These are phyloP conservation scores for Astragalus membranaceus DNA, from an alignment of 306 rosid genomes.

Conservation along the genomic window DNA sequence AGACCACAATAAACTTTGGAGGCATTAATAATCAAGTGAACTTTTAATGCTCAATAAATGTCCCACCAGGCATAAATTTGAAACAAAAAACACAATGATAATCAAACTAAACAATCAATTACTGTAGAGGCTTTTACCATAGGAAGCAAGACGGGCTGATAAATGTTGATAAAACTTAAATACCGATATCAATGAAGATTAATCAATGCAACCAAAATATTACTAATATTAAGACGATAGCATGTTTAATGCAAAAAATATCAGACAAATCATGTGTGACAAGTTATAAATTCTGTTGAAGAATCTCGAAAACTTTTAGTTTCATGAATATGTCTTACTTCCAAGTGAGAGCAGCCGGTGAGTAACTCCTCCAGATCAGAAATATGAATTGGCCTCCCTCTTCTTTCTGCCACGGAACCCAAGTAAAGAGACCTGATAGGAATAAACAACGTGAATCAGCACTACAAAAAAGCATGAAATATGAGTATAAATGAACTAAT, in stretches of 20 bases:
- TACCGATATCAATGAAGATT: neutral
- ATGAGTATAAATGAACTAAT: neutral
- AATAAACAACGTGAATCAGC: constrained; percentile 28
- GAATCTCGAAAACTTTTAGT: neutral
- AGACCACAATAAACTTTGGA: neutral
- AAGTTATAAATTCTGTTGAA: neutral
- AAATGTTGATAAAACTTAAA: neutral
- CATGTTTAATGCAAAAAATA: neutral
- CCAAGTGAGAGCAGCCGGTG: constrained; percentile 68
- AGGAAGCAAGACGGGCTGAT: neutral
- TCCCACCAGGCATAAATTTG: neutral
- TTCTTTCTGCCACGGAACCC: constrained; percentile 79
- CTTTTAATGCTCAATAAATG: neutral
- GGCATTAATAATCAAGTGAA: neutral
- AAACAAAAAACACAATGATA: neutral
- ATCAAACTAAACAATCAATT: neutral
- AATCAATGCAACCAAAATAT: neutral
- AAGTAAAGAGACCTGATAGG: constrained; percentile 72
- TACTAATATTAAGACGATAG: neutral
- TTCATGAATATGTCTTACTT: constrained; percentile 51
- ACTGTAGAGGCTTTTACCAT: neutral
- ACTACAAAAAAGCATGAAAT: neutral
- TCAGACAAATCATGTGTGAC: neutral
- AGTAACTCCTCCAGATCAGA: constrained; percentile 88
- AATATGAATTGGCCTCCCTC: constrained; percentile 73